A percentile compares a stretch with the other conserved stretches of the same genome.
These are phyloP conservation scores for Eucalyptus shirleyi DNA, from an alignment of 345 rosid genomes.

Conservation along the genomic window DNA sequence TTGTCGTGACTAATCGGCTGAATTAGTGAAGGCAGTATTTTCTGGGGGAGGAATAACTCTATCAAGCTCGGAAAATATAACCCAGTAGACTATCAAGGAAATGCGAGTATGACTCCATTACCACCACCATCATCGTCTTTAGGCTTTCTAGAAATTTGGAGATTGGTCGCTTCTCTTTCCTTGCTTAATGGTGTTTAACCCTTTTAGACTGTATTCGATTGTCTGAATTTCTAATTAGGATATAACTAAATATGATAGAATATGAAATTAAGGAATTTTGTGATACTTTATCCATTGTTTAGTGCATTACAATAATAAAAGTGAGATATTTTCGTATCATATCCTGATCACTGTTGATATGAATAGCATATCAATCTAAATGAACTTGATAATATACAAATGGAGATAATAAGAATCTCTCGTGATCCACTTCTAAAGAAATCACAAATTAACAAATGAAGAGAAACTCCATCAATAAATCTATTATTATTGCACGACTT, in stretches of 20 bases:
- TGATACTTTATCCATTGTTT: background rate
- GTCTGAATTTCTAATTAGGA: accelerated
- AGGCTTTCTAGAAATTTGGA: background rate
- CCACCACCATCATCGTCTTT: background rate
- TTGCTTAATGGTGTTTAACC: background rate
- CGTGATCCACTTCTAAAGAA: background rate
- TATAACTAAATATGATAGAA: accelerated
- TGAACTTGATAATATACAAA: no score
- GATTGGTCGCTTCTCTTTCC: background rate
- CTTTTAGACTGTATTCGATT: accelerated
- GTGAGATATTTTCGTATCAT: no score
- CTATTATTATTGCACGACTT: no score
- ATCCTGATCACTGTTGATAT: no score
- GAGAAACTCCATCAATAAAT: background rate
- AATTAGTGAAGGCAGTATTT: background rate
- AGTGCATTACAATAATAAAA: background rate
- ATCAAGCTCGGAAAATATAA: background rate
- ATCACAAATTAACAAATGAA: background rate
- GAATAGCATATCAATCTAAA: no score
- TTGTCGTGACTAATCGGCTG: background rate
- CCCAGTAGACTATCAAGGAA: background rate
- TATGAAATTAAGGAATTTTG: no score
- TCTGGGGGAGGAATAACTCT: background rate
- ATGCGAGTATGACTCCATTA: background rate
- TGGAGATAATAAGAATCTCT: background rate